Base-by-base conservation (phyloP, 352 stramenopile species). In the Phytophthora multivora region DNA sequence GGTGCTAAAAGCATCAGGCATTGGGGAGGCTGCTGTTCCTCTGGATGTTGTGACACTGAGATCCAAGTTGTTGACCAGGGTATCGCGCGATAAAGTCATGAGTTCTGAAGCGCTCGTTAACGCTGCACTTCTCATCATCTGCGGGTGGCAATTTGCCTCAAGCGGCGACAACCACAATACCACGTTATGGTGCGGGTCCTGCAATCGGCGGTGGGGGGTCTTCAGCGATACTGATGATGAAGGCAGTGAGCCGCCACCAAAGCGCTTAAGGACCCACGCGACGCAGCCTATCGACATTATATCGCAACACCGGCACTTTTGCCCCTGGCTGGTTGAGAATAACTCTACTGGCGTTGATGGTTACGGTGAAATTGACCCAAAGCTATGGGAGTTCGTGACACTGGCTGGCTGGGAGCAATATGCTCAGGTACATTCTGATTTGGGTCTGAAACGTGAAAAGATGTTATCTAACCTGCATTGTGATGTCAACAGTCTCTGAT, bases 271-370 rank as follows among this genome's bases (percentile, higher is more conserved):
- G 56, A 19, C 35, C 23, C 26, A 53, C 33, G 36, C 28, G 19
- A 26, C 23, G 19, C 40, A 18, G 25, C 23, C 43, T 49, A 38
- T 66, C 10, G 53, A 70, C 42, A 26, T 59, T 3, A 59, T 70
- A 36, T 62, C 57, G 3, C 64, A 79, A 25, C 81, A 91, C 39
- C 81, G 81, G 21, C 73, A 74, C 52, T 91, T 88, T 60, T 91
- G 81, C 51, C 79, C 81, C 13, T 89, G 79, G 81, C 57, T 89
- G 28, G 26, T 58, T 7, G 54, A 9, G 3, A 54, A 56, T 9
- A 61, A 70, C 26, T 57, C 55, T 12, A 51, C 41, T 40, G 51
- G 46, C 39, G 47, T 65, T 11, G 51, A 63, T 28, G 54, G 69
- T 15, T 66, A 68, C 13, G 51, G 57, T 10, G 61, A 73, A 28